Evolutionary conservation across 2,329 filamentous ascomycete genomes (phyloP).

Genomic region (Ploettnerulaceae sp.): DNA sequence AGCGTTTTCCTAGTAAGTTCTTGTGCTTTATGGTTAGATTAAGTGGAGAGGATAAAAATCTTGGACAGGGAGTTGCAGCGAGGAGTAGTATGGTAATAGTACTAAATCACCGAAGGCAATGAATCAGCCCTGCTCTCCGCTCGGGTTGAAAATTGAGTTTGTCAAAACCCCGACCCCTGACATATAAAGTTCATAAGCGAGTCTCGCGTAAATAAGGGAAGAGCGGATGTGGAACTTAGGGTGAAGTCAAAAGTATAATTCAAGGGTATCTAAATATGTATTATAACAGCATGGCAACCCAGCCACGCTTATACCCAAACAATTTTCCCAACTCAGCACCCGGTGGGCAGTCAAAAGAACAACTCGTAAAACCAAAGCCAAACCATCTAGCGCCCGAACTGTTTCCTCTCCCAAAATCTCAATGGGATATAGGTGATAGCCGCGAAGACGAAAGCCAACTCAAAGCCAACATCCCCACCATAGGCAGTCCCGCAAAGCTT

Average conservation of each 20-base stretch:
- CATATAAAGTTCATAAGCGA: too few relatives aligned
- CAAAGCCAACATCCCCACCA: constrained; percentile 58
- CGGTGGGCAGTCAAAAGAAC: too few relatives aligned
- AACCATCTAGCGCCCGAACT: constrained; percentile 36
- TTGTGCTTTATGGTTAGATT: too few relatives aligned
- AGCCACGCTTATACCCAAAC: background rate
- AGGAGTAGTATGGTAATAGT: too few relatives aligned
- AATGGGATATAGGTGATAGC: constrained; percentile 47
- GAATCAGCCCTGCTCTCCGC: too few relatives aligned
- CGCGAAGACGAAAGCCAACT: constrained; percentile 60
- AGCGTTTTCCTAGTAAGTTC: too few relatives aligned
- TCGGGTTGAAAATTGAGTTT: too few relatives aligned
- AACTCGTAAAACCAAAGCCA: background rate
- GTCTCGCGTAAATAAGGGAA: background rate
- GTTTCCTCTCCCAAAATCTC: constrained; percentile 37
- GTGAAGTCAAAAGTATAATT: background rate
- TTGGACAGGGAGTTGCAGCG: too few relatives aligned
- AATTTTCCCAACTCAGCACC: background rate
- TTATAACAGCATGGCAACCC: background rate
- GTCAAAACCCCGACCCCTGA: too few relatives aligned
- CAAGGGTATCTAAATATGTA: background rate
- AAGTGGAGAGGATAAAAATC: too few relatives aligned
- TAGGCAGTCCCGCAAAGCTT: constrained; percentile 34
- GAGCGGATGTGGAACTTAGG: background rate
- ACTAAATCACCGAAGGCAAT: too few relatives aligned